A percentile compares a stretch with the other conserved stretches of the same genome.
These are phyloP conservation scores for Monascus purpureus DNA, from an alignment of 495 filamentous ascomycete genomes.

Conservation along the genomic window DNA sequence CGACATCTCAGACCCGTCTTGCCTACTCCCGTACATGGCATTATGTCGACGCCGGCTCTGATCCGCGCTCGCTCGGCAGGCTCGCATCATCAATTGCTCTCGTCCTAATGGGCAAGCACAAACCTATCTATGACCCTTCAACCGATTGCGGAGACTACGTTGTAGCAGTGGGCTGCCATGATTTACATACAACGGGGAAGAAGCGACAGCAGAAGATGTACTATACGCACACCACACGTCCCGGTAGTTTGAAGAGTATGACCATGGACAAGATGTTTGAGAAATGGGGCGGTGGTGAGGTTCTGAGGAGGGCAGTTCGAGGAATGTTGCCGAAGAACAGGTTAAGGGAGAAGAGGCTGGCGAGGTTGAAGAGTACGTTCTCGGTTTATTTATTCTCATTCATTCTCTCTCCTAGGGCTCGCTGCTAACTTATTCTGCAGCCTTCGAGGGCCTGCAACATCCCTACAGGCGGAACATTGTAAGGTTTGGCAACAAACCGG, in stretches of 20 bases:
- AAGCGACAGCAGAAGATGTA: slow-evolving; percentile 91
- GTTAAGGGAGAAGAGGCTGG: slow-evolving; percentile 70
- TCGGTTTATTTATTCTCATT: background rate
- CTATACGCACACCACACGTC: slow-evolving; percentile 82
- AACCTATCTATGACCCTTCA: slow-evolving; percentile 89
- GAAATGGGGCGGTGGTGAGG: slow-evolving; percentile 90
- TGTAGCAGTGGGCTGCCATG: slow-evolving; percentile 76
- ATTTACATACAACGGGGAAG: slow-evolving; percentile 76
- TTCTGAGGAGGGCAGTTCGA: slow-evolving; percentile 78
- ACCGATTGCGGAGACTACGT: slow-evolving; percentile 99
- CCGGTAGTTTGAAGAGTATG: slow-evolving; percentile 72
- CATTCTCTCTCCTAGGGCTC: background rate
- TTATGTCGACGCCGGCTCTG: slow-evolving; percentile 57
- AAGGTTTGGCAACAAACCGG: slow-evolving; percentile 43
- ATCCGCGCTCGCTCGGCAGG: slow-evolving; percentile 53
- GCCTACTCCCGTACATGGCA: slow-evolving; percentile 96
- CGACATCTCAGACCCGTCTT: slow-evolving; percentile 59
- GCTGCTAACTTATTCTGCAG: slow-evolving; percentile 21
- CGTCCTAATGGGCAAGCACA: slow-evolving; percentile 96
- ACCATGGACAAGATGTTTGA: slow-evolving; percentile 90
- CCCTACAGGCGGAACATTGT: slow-evolving; percentile 85
- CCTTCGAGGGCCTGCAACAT: slow-evolving; percentile 81
- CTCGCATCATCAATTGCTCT: slow-evolving; percentile 83
- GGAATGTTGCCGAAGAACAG: slow-evolving; percentile 98
- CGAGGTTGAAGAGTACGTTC: slow-evolving; percentile 64